Evolutionary conservation across 1,139 yeast species (phyloP), one percentile per base, ranked within the genome.

Genomic region (Yamadazyma buinensis): DNA sequence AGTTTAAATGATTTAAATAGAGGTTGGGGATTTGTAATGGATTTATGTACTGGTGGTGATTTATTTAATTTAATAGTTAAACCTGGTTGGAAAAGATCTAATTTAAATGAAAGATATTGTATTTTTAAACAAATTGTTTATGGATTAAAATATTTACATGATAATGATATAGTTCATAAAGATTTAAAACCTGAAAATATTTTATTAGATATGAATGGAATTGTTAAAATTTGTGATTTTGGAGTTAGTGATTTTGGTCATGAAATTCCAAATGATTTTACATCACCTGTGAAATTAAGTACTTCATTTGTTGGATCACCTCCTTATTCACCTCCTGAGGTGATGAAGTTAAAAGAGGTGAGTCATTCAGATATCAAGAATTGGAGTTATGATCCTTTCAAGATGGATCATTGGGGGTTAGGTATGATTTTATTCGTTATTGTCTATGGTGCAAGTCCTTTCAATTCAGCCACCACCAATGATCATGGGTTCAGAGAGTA

Each of bases 281-380:
- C 59, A 1, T 64, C 77, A 17, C 72, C 74, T 3, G 46, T 80
- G 4, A 71, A 67, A 44, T 39, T 57, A 24, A 68, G 74, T 12
- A 57, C 67, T 12, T 54, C 75, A 3, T 72, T 72, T 57, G 82
- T 83, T 33, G 94, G 94, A 2, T 81, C 90, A 2, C 87, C 92
- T 4, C 92, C 92, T 3, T 84, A 82, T 52, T 75, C 83, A 10
- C 80, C 92, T 4, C 94, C 94, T 0, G 92, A 84, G 53, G 86
- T 81, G 15, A 74, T 80, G 75, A 54, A 62, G 26, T 66, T 75
- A 40, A 69, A 64, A 33, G 67, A 65, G n/a, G 49, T 67, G 22
- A 59, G 68, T 11, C 44, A 46, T 25, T 31, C 53, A 2, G 73
- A 68, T 36, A 36, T 46, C 12, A 69, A 68, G 42, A 61, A 67